Conservation (phyloP, 164 flowering plant species). For the Kalanchoe fedtschenkoi region DNA sequence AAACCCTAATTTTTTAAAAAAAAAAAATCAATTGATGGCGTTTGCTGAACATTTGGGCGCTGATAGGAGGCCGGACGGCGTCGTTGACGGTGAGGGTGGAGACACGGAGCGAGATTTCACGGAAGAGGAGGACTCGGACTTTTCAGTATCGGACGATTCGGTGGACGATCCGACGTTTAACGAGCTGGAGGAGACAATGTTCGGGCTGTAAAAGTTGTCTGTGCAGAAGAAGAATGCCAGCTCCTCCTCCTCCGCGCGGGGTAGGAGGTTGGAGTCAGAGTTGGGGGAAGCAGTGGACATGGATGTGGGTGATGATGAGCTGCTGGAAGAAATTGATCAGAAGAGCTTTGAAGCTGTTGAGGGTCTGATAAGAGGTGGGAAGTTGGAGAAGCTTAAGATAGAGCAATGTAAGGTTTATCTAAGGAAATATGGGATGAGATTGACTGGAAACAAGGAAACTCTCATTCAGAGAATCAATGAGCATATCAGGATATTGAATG, state of each 20-base stretch:
- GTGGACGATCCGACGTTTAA: conserved; percentile 47
- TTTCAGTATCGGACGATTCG: conserved; percentile 14
- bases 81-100: conserved; percentile 4
- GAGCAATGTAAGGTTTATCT: conserved; percentile 74
- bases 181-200: conserved; percentile 31
- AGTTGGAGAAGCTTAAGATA: conserved; percentile 57
- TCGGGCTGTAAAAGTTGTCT: conserved; percentile 34
- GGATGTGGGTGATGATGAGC: conserved; percentile 19
- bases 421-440: conserved; percentile 58
- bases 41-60: background rate
- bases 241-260: background rate
- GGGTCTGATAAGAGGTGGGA: conserved; percentile 42
- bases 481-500: conserved; percentile 54
- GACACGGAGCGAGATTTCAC: conserved; percentile 7
- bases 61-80: background rate
- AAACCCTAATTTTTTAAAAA: too few species aligned
- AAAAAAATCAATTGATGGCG: conserved; percentile 9
- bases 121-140: too few species aligned
- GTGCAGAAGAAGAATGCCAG: conserved; percentile 18
- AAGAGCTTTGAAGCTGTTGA: conserved; percentile 32
- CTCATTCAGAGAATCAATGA: conserved; percentile 65
- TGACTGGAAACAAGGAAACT: conserved; percentile 57
- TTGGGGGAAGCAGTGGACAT: conserved; percentile 6
- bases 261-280: background rate
- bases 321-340: conserved; percentile 30